Evolutionary conservation across 1,284 basidiomycete species (phyloP), one percentile per base, ranked within the genome.

Genomic region (Earliella scabrosa): DNA sequence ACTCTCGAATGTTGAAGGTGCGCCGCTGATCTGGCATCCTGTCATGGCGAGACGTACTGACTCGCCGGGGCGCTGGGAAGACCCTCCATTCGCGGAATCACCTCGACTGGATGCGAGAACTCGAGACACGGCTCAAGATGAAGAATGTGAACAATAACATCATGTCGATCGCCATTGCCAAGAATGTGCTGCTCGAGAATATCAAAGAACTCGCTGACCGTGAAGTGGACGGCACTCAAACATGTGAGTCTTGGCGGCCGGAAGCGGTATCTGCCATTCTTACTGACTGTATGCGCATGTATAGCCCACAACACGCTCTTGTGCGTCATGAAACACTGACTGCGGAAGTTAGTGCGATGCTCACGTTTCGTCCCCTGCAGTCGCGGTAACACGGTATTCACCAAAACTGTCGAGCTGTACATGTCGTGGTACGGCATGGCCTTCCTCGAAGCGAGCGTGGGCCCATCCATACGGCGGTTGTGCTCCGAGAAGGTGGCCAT

Each of bases 371-470:
- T 23, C 26, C 23, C n/a, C 40, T 27, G 18, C 43, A 71, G 70
- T 56, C 86, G 92, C 49, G 91, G 90, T 26, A 93, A 93, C 68
- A 91, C 87, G 6, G 83, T 82, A 35, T 78, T 93, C 52, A 93
- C 92, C 21, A 93, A 92, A 70, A 85, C 86, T 10, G 83, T 93
- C 73, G 92, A 94, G 66, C 71, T 85, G 5, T 86, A 85, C 62
- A 92, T 94, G 85, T 75, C 78, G 21, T 86, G 84, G 75, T 88
- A 91, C 64, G 92, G 92, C 13, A 83, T 77, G 65, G 74, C 77
- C 0, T 94, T 92, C 67, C 77, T 94, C 21, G 92, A 93, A 68
- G 83, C 83, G 21, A 90, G 88, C 63, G 79, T 94, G 39, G 92
- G 91, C 11, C 70, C 72, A 26, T 77, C 83, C 32, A 77, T 94